phyloP scores from a whole-genome alignment of 176 grass and related monocot species.

The Dendrocalamus sinicus region DNA sequence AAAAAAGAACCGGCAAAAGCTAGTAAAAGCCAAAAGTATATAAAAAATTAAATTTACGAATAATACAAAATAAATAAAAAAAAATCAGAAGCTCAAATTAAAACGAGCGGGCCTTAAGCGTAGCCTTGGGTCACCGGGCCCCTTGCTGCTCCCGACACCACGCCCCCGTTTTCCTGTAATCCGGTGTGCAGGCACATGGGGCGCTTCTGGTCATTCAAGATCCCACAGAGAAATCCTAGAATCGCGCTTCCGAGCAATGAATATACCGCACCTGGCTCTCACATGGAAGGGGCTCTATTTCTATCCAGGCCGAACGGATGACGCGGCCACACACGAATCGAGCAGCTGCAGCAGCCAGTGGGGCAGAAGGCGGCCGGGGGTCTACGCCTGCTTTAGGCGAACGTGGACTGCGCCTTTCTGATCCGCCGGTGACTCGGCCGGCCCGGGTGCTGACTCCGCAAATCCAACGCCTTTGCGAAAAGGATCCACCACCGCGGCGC shows the following conservation, averaged over 20 bases:
- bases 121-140: not conserved
- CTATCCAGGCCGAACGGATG: not conserved
- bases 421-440: constrained; percentile 54
- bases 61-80: too few species aligned
- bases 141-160: constrained; percentile 41
- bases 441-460: constrained; percentile 59
- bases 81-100: too few species aligned
- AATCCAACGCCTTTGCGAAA: constrained; percentile 48
- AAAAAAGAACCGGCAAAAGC: too few species aligned
- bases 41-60: too few species aligned
- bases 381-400: constrained; percentile 41
- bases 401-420: constrained; percentile 57
- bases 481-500: constrained; percentile 21
- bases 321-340: constrained; percentile 27
- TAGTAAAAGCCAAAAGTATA: too few species aligned
- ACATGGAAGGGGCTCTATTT: constrained; percentile 28
- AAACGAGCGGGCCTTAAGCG: not conserved
- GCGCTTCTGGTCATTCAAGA: constrained; percentile 35
- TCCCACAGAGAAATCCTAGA: constrained; percentile 43
- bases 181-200: constrained; percentile 57
- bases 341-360: not conserved
- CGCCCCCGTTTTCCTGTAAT: not conserved
- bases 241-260: constrained; percentile 39
- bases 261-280: constrained; percentile 52
- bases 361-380: not conserved